These are phyloP conservation scores for Xylaria digitata DNA, from an alignment of 2,329 filamentous ascomycete species.

Conservation along the genomic window DNA sequence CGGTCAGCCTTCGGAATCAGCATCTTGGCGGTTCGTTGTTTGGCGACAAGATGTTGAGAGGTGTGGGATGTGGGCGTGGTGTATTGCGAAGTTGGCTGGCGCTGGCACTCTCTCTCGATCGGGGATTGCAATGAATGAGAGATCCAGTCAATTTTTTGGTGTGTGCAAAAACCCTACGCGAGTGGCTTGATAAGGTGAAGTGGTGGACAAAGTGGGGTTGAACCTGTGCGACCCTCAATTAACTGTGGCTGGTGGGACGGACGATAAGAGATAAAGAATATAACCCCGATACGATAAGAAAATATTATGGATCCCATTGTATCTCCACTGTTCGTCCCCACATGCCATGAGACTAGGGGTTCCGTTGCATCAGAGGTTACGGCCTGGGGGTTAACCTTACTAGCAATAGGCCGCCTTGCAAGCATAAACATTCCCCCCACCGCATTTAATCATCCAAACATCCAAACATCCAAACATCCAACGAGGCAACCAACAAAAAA, in stretches of 20 bases:
- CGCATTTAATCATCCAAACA: slow-evolving; percentile 1
- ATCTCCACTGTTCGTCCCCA: background rate
- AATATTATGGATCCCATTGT: background rate
- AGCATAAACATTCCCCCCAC: slow-evolving; percentile 8
- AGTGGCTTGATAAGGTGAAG: slow-evolving; percentile 42
- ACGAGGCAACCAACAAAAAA: slow-evolving; percentile 18
- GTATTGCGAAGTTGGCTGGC: slow-evolving; percentile 42
- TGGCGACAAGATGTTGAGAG: slow-evolving; percentile 61
- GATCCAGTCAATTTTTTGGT: slow-evolving; percentile 49
- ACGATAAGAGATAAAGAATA: slow-evolving; percentile 24
- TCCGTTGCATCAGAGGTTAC: slow-evolving; percentile 6
- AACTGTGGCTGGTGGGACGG: slow-evolving; percentile 38
- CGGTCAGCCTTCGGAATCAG: slow-evolving; percentile 99
- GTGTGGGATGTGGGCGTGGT: slow-evolving; percentile 54
- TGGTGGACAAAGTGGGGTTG: slow-evolving; percentile 38
- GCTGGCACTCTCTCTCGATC: slow-evolving; percentile 39
- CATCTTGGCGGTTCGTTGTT: slow-evolving; percentile 73
- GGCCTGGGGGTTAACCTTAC: too few species aligned
- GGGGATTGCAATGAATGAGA: slow-evolving; percentile 46
- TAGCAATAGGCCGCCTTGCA: background rate
- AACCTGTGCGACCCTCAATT: slow-evolving; percentile 6
- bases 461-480: background rate
- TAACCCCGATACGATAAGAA: slow-evolving; percentile 14
- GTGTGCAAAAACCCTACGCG: slow-evolving; percentile 51
- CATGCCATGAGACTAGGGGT: background rate